Conservation (phyloP, 208 protist species). For the Trypanosomatidae sp. region DNA sequence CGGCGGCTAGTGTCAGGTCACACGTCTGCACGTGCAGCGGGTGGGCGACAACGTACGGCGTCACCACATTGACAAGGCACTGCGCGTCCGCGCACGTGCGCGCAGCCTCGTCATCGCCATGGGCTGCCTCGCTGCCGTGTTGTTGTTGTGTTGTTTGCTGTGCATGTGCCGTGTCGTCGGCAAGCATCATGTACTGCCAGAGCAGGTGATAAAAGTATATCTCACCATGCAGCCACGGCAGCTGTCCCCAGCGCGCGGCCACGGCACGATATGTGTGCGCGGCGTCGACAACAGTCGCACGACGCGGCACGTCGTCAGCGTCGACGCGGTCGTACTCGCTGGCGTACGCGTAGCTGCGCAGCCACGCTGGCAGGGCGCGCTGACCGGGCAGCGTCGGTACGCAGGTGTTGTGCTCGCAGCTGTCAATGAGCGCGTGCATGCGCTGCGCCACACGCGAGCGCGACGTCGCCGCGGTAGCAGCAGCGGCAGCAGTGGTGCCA, state of each 20-base stretch:
- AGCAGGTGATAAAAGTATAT: slow-evolving; percentile 82
- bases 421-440: slow-evolving; percentile 19
- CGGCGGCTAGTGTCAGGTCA: slow-evolving; percentile 8
- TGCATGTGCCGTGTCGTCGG: slow-evolving; percentile 6
- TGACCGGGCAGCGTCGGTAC: slow-evolving; percentile 62
- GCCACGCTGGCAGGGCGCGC: slow-evolving; percentile 37
- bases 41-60: slow-evolving; percentile 33
- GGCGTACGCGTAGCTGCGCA: slow-evolving; percentile 52
- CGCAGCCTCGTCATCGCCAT: neutral
- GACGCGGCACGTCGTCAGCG: slow-evolving; percentile 4
- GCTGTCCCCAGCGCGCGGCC: slow-evolving; percentile 63
- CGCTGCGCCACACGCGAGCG: no score
- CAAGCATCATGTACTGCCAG: slow-evolving; percentile 63
- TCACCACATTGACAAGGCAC: slow-evolving; percentile 49
- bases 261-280: slow-evolving; percentile 1
- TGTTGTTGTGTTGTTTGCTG: slow-evolving; percentile 1
- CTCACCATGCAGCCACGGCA: slow-evolving; percentile 85
- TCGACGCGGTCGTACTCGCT: slow-evolving; percentile 16
- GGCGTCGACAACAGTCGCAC: slow-evolving; percentile 3
- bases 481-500: neutral
- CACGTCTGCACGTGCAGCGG: slow-evolving; percentile 30
- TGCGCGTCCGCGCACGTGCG: neutral
- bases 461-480: slow-evolving; percentile 5
- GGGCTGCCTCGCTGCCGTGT: neutral
- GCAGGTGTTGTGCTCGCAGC: slow-evolving; percentile 14